phyloP scores from a whole-genome alignment of 2,329 filamentous ascomycete species.

The Proliferodiscus dingleyae region DNA sequence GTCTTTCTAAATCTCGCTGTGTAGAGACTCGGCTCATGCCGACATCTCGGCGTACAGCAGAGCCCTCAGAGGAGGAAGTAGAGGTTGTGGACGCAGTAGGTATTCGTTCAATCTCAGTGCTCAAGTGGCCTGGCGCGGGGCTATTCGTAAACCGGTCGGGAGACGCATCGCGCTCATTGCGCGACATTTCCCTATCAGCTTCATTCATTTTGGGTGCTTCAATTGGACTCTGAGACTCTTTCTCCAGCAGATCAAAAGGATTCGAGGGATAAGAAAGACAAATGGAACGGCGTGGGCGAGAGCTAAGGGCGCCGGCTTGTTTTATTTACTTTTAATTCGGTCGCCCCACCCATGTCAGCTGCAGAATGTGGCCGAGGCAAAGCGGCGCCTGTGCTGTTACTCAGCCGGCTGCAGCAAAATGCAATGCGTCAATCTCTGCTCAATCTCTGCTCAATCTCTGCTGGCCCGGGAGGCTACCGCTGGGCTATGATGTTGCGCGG shows the following conservation, averaged over 20 bases:
- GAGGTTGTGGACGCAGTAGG: conserved; percentile 48
- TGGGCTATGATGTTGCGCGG: too few species aligned
- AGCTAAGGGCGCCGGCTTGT: background rate
- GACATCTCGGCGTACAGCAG: conserved; percentile 35
- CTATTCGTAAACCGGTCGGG: conserved; percentile 32
- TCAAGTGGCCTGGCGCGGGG: conserved; percentile 29
- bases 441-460: too few species aligned
- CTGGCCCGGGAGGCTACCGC: too few species aligned
- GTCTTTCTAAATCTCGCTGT: conserved; percentile 61
- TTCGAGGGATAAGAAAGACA: background rate
- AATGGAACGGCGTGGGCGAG: background rate
- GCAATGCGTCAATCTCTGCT: too few species aligned
- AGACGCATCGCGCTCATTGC: conserved; percentile 48
- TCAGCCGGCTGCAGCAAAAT: too few species aligned
- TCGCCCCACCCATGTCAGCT: too few species aligned
- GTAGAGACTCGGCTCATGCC: conserved; percentile 59
- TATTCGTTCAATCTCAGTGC: conserved; percentile 57
- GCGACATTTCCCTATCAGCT: conserved; percentile 24
- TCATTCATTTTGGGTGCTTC: conserved; percentile 24
- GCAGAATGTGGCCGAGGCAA: too few species aligned
- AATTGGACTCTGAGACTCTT: background rate
- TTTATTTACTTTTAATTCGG: too few species aligned
- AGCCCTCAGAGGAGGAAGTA: conserved; percentile 40
- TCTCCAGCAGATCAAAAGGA: background rate
- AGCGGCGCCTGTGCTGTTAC: too few species aligned